Percentiles rank a stretch among this genome's conserved stretches.
These are phyloP conservation scores for Purshia tridentata DNA, from an alignment of 306 rosid genomes.

Conservation along the genomic window DNA sequence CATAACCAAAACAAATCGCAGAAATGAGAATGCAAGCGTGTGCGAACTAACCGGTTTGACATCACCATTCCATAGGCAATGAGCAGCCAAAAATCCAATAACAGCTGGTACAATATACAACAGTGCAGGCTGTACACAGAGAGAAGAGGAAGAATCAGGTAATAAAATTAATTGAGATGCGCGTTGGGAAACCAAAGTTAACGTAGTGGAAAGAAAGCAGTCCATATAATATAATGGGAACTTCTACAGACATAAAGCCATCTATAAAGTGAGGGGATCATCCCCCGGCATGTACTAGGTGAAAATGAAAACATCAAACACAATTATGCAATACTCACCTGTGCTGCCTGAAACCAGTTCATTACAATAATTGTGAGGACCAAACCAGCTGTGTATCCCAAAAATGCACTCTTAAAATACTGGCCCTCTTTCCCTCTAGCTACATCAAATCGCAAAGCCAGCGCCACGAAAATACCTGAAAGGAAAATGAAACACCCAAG, in stretches of 20 bases:
- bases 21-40: constrained; percentile 17
- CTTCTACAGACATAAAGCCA: constrained; percentile 1
- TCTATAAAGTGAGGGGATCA: constrained; percentile 7
- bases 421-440: constrained; percentile 80
- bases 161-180: neutral
- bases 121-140: constrained; percentile 82
- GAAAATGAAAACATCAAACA: constrained; percentile 11
- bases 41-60: constrained; percentile 74
- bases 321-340: constrained; percentile 55
- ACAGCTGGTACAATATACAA: constrained; percentile 89
- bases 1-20: neutral
- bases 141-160: constrained; percentile 1
- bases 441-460: constrained; percentile 96
- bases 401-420: constrained; percentile 90
- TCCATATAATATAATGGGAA: neutral
- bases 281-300: constrained; percentile 3
- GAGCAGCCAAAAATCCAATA: constrained; percentile 93
- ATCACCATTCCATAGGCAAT: constrained; percentile 90
- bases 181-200: neutral
- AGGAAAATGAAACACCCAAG: neutral
- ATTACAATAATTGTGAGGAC: constrained; percentile 88
- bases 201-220: neutral
- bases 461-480: constrained; percentile 92
- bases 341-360: constrained; percentile 99
- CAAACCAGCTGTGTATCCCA: constrained; percentile 79